Percentiles rank a stretch among this genome's conserved stretches.
phyloP scores from a whole-genome alignment of 495 filamentous ascomycete genomes.

The Stereocaulon alpinum region DNA sequence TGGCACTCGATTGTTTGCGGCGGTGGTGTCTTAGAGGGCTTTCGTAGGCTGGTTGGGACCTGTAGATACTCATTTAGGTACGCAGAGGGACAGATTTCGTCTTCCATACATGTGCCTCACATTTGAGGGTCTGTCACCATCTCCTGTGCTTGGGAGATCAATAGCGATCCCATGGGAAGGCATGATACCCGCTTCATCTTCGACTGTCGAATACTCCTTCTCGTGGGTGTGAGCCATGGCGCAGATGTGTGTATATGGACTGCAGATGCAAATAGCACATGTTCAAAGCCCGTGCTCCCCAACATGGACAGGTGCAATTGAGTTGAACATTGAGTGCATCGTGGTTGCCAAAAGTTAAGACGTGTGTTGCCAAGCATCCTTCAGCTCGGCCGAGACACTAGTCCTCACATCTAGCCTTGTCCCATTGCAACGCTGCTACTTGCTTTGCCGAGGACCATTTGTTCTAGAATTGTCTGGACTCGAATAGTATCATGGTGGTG shows the following conservation, averaged over 20 bases:
- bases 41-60: constrained; percentile 44
- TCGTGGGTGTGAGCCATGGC: constrained; percentile 11
- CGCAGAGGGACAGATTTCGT: constrained; percentile 6
- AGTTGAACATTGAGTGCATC: not conserved
- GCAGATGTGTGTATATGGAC: not conserved
- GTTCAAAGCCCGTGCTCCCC: not conserved
- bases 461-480: not conserved
- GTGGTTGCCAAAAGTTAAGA: not conserved
- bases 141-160: constrained; percentile 23
- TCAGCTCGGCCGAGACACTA: not conserved
- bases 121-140: constrained; percentile 23
- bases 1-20: constrained; percentile 58
- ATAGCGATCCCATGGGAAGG: constrained; percentile 33
- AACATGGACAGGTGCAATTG: not conserved
- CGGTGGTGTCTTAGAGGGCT: constrained; percentile 68
- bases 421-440: not conserved
- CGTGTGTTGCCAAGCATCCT: not conserved
- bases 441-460: not conserved
- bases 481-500: constrained; percentile 57
- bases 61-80: constrained; percentile 19
- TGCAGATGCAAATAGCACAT: not conserved
- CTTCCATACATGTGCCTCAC: constrained; percentile 35
- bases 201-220: constrained; percentile 18
- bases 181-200: constrained; percentile 27
- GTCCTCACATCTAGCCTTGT: not conserved